phyloP scores from a whole-genome alignment of 805 yeast species.

The Saccharomycopsis sp. region DNA sequence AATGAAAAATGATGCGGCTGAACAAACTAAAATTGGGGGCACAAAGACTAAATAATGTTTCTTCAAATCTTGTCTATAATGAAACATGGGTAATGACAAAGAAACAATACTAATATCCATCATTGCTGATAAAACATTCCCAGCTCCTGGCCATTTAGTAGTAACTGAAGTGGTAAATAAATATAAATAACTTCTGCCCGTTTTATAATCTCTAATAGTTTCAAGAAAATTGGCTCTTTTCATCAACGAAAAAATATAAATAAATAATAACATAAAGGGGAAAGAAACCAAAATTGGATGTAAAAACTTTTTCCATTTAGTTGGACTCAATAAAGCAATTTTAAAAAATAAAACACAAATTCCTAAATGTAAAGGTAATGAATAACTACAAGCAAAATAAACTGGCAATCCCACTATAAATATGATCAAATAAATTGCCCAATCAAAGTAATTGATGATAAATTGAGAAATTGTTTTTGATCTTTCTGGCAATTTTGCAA shows the following conservation, averaged over 20 bases:
- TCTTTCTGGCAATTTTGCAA: constrained; percentile 17
- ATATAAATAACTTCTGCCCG: constrained; percentile 55
- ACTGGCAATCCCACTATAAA: constrained; percentile 49
- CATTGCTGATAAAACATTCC: constrained; percentile 58
- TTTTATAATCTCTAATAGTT: constrained; percentile 46
- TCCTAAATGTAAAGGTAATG: constrained; percentile 53
- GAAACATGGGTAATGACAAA: constrained; percentile 66
- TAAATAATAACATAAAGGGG: constrained; percentile 49
- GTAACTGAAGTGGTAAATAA: constrained; percentile 27
- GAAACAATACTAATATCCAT: constrained; percentile 75
- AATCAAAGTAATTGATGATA: constrained; percentile 40
- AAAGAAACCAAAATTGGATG: constrained; percentile 70
- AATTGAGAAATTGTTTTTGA: constrained; percentile 27
- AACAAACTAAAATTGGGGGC: constrained; percentile 47
- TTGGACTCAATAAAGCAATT: constrained; percentile 37
- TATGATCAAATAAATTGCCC: constrained; percentile 36
- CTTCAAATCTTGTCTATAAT: constrained; percentile 53
- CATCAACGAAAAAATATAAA: constrained; percentile 50
- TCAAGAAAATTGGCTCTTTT: constrained; percentile 36
- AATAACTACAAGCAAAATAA: constrained; percentile 45
- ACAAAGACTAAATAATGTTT: constrained; percentile 47
- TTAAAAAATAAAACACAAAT: constrained; percentile 49
- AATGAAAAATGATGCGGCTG: constrained; percentile 48
- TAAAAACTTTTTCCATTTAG: constrained; percentile 36
- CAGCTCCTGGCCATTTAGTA: constrained; percentile 63